Conservation (phyloP, 202 grass and related monocot species). For the Schoenoplectus tabernaemontani region DNA sequence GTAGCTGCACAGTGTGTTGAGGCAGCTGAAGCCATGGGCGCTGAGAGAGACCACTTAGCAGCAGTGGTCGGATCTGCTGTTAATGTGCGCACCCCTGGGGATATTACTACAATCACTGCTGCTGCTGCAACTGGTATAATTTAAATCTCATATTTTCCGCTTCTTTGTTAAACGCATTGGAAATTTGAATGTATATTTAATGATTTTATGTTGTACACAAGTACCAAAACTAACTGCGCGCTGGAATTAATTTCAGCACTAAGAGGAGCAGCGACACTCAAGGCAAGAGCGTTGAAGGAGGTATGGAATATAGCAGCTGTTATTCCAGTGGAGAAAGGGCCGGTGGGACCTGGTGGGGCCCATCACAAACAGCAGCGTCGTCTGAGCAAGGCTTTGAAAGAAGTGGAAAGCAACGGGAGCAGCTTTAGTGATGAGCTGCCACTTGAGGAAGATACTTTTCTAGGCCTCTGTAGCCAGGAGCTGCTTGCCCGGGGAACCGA, state of each 20-base stretch:
- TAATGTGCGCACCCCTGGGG: slow-evolving; percentile 56
- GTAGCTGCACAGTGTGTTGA: slow-evolving; percentile 93
- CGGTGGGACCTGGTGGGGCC: slow-evolving; percentile 18
- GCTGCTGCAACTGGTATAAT: slow-evolving; percentile 76
- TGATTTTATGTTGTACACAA: neutral
- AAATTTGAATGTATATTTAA: neutral
- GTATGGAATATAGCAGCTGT: slow-evolving; percentile 81
- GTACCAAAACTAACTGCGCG: neutral
- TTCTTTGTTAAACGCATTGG: neutral
- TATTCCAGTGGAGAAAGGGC: slow-evolving; percentile 79
- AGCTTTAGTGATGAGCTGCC: slow-evolving; percentile 59
- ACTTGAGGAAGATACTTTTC: slow-evolving; percentile 59
- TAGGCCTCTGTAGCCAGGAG: slow-evolving; percentile 67
- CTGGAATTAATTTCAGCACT: slow-evolving; percentile 28
- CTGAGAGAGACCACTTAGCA: slow-evolving; percentile 72
- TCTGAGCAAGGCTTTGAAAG: slow-evolving; percentile 34
- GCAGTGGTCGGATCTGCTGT: slow-evolving; percentile 65
- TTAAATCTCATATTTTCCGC: neutral
- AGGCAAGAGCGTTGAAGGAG: slow-evolving; percentile 70
- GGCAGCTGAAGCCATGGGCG: slow-evolving; percentile 68
- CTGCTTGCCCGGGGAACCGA: slow-evolving; percentile 78
- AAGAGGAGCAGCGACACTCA: slow-evolving; percentile 68
- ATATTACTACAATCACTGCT: slow-evolving; percentile 75
- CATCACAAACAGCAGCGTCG: slow-evolving; percentile 25
- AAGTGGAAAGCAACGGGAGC: slow-evolving; percentile 57